These are phyloP conservation scores for Apiospora aurea DNA, from an alignment of 2,329 filamentous ascomycete species.

Conservation along the genomic window DNA sequence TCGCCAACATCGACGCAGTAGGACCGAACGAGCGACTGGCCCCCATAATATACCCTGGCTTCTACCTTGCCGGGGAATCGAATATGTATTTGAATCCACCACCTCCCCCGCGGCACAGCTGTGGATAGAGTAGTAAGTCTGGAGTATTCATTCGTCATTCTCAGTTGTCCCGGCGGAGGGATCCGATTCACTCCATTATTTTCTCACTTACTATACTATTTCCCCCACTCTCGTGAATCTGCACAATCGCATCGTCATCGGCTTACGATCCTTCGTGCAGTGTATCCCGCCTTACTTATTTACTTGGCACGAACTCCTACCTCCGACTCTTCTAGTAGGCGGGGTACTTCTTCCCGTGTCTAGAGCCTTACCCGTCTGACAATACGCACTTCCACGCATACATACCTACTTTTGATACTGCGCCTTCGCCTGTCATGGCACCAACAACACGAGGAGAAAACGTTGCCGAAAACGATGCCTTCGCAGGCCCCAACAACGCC, in stretches of 20 bases:
- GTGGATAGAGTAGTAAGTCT: conserved; percentile 1
- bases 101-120: neutral
- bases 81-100: conserved; percentile 1
- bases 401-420: neutral
- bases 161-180: neutral
- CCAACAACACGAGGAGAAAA: neutral
- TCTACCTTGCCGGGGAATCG: neutral
- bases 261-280: neutral
- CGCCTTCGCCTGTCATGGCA: neutral
- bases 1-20: neutral
- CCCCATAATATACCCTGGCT: neutral
- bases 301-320: neutral
- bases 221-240: neutral
- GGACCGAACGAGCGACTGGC: neutral
- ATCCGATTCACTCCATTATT: neutral
- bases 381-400: too few relatives aligned
- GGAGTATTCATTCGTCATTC: conserved; percentile 4
- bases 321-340: neutral
- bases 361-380: neutral
- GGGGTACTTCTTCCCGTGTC: neutral
- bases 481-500: neutral
- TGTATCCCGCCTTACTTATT: neutral
- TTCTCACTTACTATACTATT: neutral
- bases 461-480: neutral
- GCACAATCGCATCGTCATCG: neutral